These are phyloP conservation scores for Cutaneotrichosporon daszewskae DNA, from an alignment of 1,284 basidiomycete species.

Conservation along the genomic window DNA sequence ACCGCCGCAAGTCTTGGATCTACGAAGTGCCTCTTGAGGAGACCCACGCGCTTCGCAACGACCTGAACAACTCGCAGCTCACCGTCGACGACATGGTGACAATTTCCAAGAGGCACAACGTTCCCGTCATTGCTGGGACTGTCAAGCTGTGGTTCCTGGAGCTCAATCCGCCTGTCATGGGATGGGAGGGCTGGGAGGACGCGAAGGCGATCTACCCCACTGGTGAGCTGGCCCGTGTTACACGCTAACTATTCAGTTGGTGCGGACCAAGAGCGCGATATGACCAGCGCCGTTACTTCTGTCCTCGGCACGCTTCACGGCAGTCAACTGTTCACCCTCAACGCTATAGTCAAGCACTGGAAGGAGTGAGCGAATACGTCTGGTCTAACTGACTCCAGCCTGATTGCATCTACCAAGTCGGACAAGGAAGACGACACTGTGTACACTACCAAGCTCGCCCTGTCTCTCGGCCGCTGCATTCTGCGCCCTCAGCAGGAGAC, in stretches of 20 bases:
- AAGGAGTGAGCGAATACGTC: slow-evolving; percentile 55
- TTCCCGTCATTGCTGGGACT: slow-evolving; percentile 74
- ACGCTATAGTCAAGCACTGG: slow-evolving; percentile 72
- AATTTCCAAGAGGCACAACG: slow-evolving; percentile 71
- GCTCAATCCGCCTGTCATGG: slow-evolving; percentile 68
- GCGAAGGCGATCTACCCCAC: slow-evolving; percentile 74
- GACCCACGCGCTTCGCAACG: slow-evolving; percentile 75
- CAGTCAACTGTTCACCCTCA: slow-evolving; percentile 74
- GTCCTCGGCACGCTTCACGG: slow-evolving; percentile 69
- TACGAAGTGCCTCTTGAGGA: slow-evolving; percentile 76
- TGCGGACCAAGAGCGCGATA: slow-evolving; percentile 57
- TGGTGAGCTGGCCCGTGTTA: slow-evolving; percentile 8
- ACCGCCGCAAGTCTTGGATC: slow-evolving; percentile 86
- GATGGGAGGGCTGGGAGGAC: slow-evolving; percentile 83
- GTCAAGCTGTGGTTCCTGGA: slow-evolving; percentile 79
- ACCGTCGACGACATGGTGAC: slow-evolving; percentile 58
- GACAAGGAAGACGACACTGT: slow-evolving; percentile 62
- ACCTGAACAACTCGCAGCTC: slow-evolving; percentile 65
- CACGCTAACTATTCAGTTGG: slow-evolving; percentile 48
- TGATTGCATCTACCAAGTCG: slow-evolving; percentile 63
- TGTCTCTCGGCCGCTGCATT: slow-evolving; percentile 77
- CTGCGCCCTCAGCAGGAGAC: slow-evolving; percentile 76
- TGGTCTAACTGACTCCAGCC: slow-evolving; percentile 47
- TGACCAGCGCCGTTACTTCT: slow-evolving; percentile 60
- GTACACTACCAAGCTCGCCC: slow-evolving; percentile 76